A percentile compares a stretch with the other conserved stretches of the same genome.
These are phyloP conservation scores for Colletotrichum cuscutae DNA, from an alignment of 2,329 filamentous ascomycete species.

Conservation along the genomic window DNA sequence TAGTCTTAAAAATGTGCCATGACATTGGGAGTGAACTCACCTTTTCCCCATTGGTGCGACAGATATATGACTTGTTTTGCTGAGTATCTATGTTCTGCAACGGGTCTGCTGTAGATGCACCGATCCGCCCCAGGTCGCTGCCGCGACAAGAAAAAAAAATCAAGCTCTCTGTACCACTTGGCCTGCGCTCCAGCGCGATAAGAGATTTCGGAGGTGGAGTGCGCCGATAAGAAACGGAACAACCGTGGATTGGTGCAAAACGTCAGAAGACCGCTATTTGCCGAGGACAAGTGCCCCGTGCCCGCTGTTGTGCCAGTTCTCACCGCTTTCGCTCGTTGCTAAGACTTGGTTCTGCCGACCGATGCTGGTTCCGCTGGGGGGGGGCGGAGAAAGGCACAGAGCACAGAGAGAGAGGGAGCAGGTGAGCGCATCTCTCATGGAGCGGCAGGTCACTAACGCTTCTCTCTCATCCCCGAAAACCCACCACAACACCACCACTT, in stretches of 20 bases:
- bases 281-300: constrained; percentile 31
- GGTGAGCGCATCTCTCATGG: constrained; percentile 37
- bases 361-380: constrained; percentile 34
- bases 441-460: constrained; percentile 36
- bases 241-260: constrained; percentile 31
- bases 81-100: constrained; percentile 13
- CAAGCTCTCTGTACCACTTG: constrained; percentile 20
- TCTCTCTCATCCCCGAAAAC: constrained; percentile 35
- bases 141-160: constrained; percentile 23
- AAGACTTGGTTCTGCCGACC: constrained; percentile 36
- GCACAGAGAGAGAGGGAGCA: constrained; percentile 26
- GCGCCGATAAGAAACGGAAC: constrained; percentile 31
- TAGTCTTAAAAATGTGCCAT: not conserved
- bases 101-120: constrained; percentile 26
- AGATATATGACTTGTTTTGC: not conserved
- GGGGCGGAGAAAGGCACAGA: constrained; percentile 26
- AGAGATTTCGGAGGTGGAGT: constrained; percentile 21
- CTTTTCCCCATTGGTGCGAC: constrained; percentile 36
- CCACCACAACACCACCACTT: constrained; percentile 35
- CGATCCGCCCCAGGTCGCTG: constrained; percentile 6
- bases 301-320: constrained; percentile 33
- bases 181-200: constrained; percentile 14
- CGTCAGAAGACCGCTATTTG: constrained; percentile 31
- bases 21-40: constrained; percentile 13
- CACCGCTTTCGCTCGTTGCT: constrained; percentile 35